phyloP scores from a whole-genome alignment of 352 stramenopile species.

The Aphanomyces stellatus region DNA sequence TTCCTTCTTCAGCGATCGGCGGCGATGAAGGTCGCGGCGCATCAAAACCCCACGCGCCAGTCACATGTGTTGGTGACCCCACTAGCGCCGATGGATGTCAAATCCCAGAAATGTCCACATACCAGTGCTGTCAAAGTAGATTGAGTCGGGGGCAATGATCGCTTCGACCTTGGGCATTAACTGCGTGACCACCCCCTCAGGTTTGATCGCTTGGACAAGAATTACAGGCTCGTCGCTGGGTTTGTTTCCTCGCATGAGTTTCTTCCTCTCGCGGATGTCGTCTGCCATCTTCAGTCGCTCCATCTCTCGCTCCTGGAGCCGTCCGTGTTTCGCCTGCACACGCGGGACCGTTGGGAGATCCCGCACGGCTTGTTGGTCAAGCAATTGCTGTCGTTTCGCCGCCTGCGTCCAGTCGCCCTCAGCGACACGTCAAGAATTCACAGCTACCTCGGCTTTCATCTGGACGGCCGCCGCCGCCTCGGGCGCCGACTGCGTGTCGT shows the following conservation, averaged over 20 bases:
- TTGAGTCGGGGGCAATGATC: conserved; percentile 14
- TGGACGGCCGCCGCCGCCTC: background rate
- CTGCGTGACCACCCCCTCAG: background rate
- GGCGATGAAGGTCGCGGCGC: too few relatives aligned
- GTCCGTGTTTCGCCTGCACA: background rate
- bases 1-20: background rate
- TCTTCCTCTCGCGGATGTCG: conserved; percentile 39
- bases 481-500: conserved; percentile 6
- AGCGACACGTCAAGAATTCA: background rate
- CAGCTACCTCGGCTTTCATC: conserved; percentile 6
- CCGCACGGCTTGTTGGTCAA: conserved; percentile 19
- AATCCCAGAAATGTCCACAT: background rate
- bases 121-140: conserved; percentile 10
- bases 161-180: conserved; percentile 10
- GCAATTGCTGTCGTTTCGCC: conserved; percentile 33
- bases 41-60: background rate
- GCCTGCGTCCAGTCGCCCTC: conserved; percentile 10
- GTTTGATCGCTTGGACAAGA: conserved; percentile 36
- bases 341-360: background rate
- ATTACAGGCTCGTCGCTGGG: conserved; percentile 48
- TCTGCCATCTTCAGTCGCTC: conserved; percentile 27
- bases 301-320: background rate
- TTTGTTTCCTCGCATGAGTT: conserved; percentile 23
- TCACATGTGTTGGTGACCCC: background rate
- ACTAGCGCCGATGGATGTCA: background rate